phyloP scores from a whole-genome alignment of 352 stramenopile genomes.

The Thraustochytrium striatum region DNA sequence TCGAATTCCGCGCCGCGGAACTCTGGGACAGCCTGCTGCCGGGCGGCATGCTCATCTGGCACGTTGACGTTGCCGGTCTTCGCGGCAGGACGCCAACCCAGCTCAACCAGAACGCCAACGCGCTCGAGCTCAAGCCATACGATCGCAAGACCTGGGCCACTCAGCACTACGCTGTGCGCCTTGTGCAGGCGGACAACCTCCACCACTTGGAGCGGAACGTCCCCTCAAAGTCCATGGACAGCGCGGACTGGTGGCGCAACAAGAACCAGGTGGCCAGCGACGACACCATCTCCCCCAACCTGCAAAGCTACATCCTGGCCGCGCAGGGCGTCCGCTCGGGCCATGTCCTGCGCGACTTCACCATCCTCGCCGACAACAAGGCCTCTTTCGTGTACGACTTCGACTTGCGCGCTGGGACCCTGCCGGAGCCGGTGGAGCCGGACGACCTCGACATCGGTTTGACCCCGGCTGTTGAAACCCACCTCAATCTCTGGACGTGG shows the following conservation, averaged over 20 bases:
- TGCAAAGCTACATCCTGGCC: conserved; percentile 19
- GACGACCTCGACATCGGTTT: background rate
- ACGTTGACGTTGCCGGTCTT: too few relatives aligned
- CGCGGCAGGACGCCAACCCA: conserved; percentile 4
- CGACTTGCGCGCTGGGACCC: background rate
- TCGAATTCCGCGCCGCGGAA: conserved; percentile 57
- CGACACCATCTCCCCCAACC: background rate
- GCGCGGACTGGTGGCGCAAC: conserved; percentile 14
- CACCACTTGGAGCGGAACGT: conserved; percentile 64
- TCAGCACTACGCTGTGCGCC: conserved; percentile 57
- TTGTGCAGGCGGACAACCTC: conserved; percentile 59
- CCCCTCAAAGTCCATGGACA: conserved; percentile 35
- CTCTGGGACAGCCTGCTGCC: conserved; percentile 52
- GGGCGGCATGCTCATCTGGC: conserved; percentile 58
- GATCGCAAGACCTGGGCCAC: too few relatives aligned
- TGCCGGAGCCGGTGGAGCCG: background rate
- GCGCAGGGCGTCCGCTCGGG: conserved; percentile 8
- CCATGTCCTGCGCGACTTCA: conserved; percentile 39
- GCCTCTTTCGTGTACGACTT: conserved; percentile 39
- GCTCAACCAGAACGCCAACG: background rate
- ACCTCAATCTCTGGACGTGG: too few relatives aligned
- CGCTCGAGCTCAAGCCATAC: too few relatives aligned
- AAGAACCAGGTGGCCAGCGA: background rate
- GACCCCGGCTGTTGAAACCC: background rate
- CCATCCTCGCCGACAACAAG: background rate